These are phyloP conservation scores for Anastatica hierochuntica DNA, from an alignment of 345 rosid genomes.

Conservation along the genomic window DNA sequence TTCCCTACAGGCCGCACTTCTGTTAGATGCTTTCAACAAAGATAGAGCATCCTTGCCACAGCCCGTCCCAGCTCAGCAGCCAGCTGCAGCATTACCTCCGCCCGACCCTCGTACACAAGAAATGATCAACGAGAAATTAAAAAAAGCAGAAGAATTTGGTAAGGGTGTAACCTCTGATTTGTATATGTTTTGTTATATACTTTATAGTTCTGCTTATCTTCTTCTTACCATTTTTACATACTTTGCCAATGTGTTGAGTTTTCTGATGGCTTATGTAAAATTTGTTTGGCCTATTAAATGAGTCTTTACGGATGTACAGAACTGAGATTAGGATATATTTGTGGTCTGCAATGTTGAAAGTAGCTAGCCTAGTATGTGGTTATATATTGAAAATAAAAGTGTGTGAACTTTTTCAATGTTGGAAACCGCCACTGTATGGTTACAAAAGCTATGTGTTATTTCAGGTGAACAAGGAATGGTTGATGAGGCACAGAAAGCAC, in stretches of 20 bases:
- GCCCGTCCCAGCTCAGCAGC: slow-evolving; percentile 63
- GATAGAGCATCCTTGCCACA: slow-evolving; percentile 96
- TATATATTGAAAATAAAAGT: neutral
- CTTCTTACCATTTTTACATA: neutral
- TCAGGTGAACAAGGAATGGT: slow-evolving; percentile 99
- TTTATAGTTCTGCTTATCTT: neutral
- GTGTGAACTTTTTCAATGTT: neutral
- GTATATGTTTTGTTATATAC: neutral
- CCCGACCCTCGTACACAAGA: slow-evolving; percentile 94
- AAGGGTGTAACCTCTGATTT: slow-evolving; percentile 18
- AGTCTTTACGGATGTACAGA: neutral
- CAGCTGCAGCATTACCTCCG: slow-evolving; percentile 58
- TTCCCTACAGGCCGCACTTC: slow-evolving; percentile 63
- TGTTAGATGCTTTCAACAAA: slow-evolving; percentile 96
- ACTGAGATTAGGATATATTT: neutral
- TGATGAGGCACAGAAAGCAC: slow-evolving; percentile 95
- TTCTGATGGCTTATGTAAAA: neutral
- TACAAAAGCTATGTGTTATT: neutral
- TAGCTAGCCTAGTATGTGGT: neutral
- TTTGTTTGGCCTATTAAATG: neutral
- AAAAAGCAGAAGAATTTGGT: slow-evolving; percentile 99
- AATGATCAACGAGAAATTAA: slow-evolving; percentile 95
- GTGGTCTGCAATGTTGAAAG: neutral
- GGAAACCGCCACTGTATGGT: neutral
- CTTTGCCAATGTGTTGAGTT: neutral